A percentile compares a stretch with the other conserved stretches of the same genome.
phyloP scores from a whole-genome alignment of 345 rosid species.

The Gossypium mustelinum region DNA sequence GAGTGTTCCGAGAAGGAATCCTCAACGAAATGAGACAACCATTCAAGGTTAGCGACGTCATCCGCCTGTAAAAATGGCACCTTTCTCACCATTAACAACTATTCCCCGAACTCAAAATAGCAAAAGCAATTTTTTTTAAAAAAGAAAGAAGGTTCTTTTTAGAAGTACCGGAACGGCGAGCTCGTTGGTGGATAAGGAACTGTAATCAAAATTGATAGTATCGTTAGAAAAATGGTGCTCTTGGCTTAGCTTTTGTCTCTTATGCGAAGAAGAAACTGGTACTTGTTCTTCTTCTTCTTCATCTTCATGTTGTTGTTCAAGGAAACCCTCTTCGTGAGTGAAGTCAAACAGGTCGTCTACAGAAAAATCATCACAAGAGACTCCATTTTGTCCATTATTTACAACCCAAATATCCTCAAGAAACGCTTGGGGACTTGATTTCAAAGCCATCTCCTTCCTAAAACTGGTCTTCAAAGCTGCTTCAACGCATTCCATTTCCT shows the following conservation, averaged over 20 bases:
- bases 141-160: not conserved
- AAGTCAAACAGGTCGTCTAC: conserved; percentile 84
- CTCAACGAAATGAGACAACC: conserved; percentile 87
- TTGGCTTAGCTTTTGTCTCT: conserved; percentile 13
- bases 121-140: not conserved
- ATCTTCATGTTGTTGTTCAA: conserved; percentile 28
- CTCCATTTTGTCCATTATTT: conserved; percentile 32
- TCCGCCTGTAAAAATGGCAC: conserved; percentile 44
- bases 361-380: conserved; percentile 55
- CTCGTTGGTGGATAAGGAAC: conserved; percentile 47
- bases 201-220: conserved; percentile 31
- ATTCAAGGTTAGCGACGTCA: conserved; percentile 68
- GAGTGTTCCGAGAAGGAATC: conserved; percentile 67
- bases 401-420: conserved; percentile 36
- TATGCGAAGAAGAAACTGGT: conserved; percentile 16
- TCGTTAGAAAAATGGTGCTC: conserved; percentile 19
- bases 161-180: conserved; percentile 59
- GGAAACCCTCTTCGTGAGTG: conserved; percentile 53
- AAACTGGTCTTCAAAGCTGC: conserved; percentile 60
- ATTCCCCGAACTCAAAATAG: not conserved
- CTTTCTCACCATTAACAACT: conserved; percentile 12
- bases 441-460: conserved; percentile 52
- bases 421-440: conserved; percentile 30
- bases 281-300: not conserved
- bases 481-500: conserved; percentile 67